phyloP scores from a whole-genome alignment of 2,329 filamentous ascomycete genomes.

The Trichoderma sp. region DNA sequence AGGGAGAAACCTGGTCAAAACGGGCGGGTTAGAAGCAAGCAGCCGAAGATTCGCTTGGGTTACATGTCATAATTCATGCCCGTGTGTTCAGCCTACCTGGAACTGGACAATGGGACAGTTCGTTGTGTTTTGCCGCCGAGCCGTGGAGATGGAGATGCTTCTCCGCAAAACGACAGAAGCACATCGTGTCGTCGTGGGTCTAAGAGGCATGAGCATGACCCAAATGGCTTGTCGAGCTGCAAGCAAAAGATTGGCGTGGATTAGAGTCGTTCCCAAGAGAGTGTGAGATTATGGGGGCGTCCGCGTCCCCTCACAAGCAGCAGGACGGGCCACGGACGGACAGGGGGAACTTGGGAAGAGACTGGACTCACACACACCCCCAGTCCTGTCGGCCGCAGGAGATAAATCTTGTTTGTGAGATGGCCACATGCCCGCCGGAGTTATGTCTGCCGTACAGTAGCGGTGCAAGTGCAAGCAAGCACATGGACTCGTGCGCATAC shows the following conservation, averaged over 20 bases:
- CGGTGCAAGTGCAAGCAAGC: background rate
- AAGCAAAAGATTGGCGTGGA: background rate
- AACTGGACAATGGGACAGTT: background rate
- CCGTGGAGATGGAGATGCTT: background rate
- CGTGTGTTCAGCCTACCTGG: background rate
- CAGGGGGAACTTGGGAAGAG: background rate
- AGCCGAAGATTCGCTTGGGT: background rate
- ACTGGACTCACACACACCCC: background rate
- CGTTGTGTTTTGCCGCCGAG: background rate
- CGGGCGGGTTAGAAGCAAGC: background rate
- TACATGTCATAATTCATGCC: background rate
- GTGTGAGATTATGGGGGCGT: constrained; percentile 3
- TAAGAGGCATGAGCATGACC: background rate
- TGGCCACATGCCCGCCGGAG: background rate
- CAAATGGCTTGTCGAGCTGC: background rate
- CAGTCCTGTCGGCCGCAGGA: background rate
- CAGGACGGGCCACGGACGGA: background rate
- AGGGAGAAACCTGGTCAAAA: background rate
- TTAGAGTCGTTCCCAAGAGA: background rate
- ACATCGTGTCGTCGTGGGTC: background rate
- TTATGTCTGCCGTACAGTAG: background rate
- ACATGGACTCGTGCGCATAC: background rate
- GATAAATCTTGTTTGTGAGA: background rate
- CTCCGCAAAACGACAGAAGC: background rate
- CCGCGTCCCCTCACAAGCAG: background rate